Conservation (phyloP, 2,329 filamentous ascomycete genomes). For the Botryotinia convoluta region DNA sequence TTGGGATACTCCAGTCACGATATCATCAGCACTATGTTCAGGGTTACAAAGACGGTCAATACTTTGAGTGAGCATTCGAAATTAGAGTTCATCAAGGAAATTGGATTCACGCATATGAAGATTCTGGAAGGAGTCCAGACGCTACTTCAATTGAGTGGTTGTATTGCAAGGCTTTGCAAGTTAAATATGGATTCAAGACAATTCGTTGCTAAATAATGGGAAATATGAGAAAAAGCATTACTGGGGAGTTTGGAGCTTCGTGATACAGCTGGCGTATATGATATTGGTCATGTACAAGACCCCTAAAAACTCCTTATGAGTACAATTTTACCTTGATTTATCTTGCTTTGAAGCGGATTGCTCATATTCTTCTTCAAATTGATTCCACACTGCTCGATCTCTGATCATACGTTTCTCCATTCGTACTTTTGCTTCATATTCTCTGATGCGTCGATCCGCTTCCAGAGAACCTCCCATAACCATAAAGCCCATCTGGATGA, state of each 20-base stretch:
- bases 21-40: slow-evolving; percentile 99
- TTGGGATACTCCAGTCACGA: slow-evolving; percentile 98
- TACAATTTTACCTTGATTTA: slow-evolving; percentile 24
- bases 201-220: slow-evolving; percentile 51
- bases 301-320: slow-evolving; percentile 5
- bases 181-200: slow-evolving; percentile 93
- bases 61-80: slow-evolving; percentile 92
- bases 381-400: slow-evolving; percentile 67
- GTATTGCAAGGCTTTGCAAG: slow-evolving; percentile 84
- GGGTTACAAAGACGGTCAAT: slow-evolving; percentile 92
- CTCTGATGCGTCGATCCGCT: slow-evolving; percentile 65
- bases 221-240: slow-evolving; percentile 22
- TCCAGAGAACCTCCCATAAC: slow-evolving; percentile 75
- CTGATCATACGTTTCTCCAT: slow-evolving; percentile 60
- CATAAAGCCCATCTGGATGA: slow-evolving; percentile 72
- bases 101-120: slow-evolving; percentile 98
- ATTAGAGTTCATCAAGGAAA: slow-evolving; percentile 96
- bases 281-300: slow-evolving; percentile 18
- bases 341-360: slow-evolving; percentile 19
- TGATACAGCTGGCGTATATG: slow-evolving; percentile 15
- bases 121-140: slow-evolving; percentile 98
- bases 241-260: slow-evolving; percentile 30
- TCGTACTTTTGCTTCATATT: slow-evolving; percentile 64
- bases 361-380: slow-evolving; percentile 57
- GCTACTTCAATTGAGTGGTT: slow-evolving; percentile 88